These are phyloP conservation scores for Hyphopichia pseudoburtonii DNA, from an alignment of 1,139 yeast species.

Conservation along the genomic window DNA sequence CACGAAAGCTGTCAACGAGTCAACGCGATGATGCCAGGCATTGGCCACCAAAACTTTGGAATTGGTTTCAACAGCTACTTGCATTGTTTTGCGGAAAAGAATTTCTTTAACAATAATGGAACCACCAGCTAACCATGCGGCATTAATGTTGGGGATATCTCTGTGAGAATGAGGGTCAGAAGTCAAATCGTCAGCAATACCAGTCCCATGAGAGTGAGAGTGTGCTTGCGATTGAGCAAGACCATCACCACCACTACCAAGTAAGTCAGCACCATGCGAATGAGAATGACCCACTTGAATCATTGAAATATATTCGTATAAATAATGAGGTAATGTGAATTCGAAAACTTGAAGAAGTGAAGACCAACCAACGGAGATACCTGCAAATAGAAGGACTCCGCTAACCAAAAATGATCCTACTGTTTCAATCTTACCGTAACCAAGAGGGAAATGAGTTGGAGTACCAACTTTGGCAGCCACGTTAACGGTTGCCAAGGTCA, in stretches of 20 bases:
- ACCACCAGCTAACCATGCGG: conserved; percentile 94
- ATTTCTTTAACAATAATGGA: conserved; percentile 86
- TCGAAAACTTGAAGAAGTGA: conserved; percentile 72
- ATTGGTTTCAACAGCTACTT: conserved; percentile 71
- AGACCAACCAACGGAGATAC: conserved; percentile 88
- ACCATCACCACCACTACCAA: neutral
- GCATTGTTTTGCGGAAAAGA: conserved; percentile 77
- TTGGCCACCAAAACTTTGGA: conserved; percentile 92
- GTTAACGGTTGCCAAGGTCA: conserved; percentile 87
- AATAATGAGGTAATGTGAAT: conserved; percentile 58
- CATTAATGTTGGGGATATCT: conserved; percentile 72
- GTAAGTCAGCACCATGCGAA: conserved; percentile 30
- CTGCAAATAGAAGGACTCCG: conserved; percentile 79
- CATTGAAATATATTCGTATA: conserved; percentile 42
- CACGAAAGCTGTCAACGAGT: conserved; percentile 86
- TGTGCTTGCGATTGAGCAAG: conserved; percentile 34
- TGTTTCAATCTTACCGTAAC: conserved; percentile 91
- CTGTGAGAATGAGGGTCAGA: conserved; percentile 6
- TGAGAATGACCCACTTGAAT: conserved; percentile 57
- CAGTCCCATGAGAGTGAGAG: conserved; percentile 12
- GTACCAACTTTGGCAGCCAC: conserved; percentile 70
- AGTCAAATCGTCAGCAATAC: conserved; percentile 1
- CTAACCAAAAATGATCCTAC: conserved; percentile 89
- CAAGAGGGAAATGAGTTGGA: conserved; percentile 66
- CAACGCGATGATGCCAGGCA: conserved; percentile 99